Base-by-base conservation (phyloP, 345 rosid species). In the Boechera divaricarpa region DNA sequence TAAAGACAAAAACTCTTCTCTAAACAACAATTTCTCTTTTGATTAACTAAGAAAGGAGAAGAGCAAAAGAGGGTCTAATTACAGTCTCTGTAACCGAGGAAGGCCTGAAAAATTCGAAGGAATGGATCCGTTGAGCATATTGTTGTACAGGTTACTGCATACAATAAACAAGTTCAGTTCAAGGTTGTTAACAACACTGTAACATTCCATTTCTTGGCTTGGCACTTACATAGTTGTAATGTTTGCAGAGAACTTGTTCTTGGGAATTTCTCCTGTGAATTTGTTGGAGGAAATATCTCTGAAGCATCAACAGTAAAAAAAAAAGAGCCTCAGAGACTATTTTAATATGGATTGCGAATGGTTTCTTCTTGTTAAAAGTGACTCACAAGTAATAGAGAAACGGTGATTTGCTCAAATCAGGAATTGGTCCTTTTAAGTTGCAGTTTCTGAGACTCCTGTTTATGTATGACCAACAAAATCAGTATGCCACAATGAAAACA, bases 391-490 rank as follows among this genome's bases (percentile, higher is more conserved):
- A 85, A 41, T 76, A 73, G 24, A 87, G 82, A 39, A 61, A 8
- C 29, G 57, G 67, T 52, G 77, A 18, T 10, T 67, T 59, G 76
- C 89, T 87, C 36, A 87, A 33, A 79, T 87, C 91, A 45, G 87
- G 91, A 60, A 85, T 61, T 36, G 79, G 38, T 77, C 91, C 91
- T 73, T 59, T 28, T 77, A 87, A 59, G 68, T 56, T 81, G 80
- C 91, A 85, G 72, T 87, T 84, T 63, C 87, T 82, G 28, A 87
- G 91, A 82, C 86, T 83, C 76, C 87, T 87, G 80, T 78, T 66
- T 38, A 66, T 41, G 67, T 2, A 9, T 54, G 49, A 49, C 21
- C 29, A 13, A 61, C n/a, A 72, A 54, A 49, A 63, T 68, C 16
- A 70, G 65, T 63, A 70, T 2, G 8, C 29, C 1, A 33, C n/a